Base-by-base conservation (phyloP, 345 rosid species). In the Chamaenerion angustifolium region DNA sequence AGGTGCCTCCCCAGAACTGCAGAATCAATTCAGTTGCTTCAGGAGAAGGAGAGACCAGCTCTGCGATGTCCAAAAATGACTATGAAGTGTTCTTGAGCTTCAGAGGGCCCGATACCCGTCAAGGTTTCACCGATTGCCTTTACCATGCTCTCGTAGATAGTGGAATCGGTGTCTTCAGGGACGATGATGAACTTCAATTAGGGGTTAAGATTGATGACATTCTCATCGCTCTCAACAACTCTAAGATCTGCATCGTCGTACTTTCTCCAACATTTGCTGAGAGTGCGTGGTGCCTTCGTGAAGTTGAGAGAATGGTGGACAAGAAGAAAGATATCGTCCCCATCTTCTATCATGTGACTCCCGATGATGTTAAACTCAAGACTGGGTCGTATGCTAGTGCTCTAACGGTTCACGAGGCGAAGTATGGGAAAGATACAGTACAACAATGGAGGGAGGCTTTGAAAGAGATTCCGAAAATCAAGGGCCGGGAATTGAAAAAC, bases 231-330 rank as follows among this genome's bases (percentile, higher is more conserved):
- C 44, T 44, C 10, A 10, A 10, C 5, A 15, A 10, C 4, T 27
- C 58, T 44, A 10, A 7, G 49, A 55, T 55, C 15, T 55, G 12
- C 43, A 44, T 55, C 12, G 49, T 49, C 11, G 8, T 45, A 41
- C 45, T 45, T 49, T 45, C 58, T 10, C 7, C 3, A 27, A 10
- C 4, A 11, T 45, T 25, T 0, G 50, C 43, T 27, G 44, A 11
- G 0, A 55, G 50, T 23, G 10, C 44, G 31, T 55, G 58, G 31
- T 45, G 50, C 9, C 57, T 54, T 1, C 5, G 8, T 6, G 43
- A 55, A 10, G 23, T 46, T 3, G n/a, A 6, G 0, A 27, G 12
- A 4, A 45, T 55, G 48, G 16, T 55, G 42, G 25, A 11, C 19
- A 45, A 8, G 42, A 44, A 55, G 12, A 16, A 31, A 14, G 31